Base-by-base conservation (phyloP, 1,284 basidiomycete species). In the Singerocomus rubriflavus region DNA sequence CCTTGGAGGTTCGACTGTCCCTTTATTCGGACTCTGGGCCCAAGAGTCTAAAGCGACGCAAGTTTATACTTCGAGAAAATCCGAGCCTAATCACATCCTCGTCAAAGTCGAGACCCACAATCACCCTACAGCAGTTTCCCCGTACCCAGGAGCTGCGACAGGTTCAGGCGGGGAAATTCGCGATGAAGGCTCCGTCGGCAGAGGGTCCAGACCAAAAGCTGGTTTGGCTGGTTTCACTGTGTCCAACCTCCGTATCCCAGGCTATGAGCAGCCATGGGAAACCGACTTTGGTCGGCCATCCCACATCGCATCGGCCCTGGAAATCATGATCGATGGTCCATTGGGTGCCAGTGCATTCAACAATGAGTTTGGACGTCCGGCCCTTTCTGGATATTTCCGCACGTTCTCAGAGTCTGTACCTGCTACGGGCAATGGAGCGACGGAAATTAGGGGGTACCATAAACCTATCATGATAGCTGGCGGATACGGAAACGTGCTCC, bases 391-490 rank as follows among this genome's bases (percentile, higher is more conserved):
- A 0, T 92, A 92, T 73, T 96, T 93, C 77, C 82, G 93, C 45
- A 94, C 94, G 0, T 96, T 94, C 71, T 79, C 84, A 16, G 88
- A 95, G 68, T 78, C 80, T 38, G 78, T 91, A 0, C 78, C 77
- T 12, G 64, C 74, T 14, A 69, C 72, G 11, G 66, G 71, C 33
- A 70, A 74, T 48, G 75, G 73, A 1, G 56, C 61, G 42, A 66
- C 53, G 43, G 69, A 94, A 65, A 77, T 95, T n/a, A 79, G 94
- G 51, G 96, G 96, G 0, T 99, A 98, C 73, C 97, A 99, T 75
- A 99, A 99, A 70, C 96, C 96, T 13, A 98, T 99, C 75, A 99
- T 99, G 97, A 89, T 99, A 57, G 97, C 97, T 14, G 96, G 96
- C 44, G 96, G 96, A 36, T 83, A 96, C 52, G 96, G 96, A 9